Percentiles rank a stretch among this genome's conserved stretches.
phyloP scores from a whole-genome alignment of 1,284 basidiomycete genomes.

The Ganoderma sp. region DNA sequence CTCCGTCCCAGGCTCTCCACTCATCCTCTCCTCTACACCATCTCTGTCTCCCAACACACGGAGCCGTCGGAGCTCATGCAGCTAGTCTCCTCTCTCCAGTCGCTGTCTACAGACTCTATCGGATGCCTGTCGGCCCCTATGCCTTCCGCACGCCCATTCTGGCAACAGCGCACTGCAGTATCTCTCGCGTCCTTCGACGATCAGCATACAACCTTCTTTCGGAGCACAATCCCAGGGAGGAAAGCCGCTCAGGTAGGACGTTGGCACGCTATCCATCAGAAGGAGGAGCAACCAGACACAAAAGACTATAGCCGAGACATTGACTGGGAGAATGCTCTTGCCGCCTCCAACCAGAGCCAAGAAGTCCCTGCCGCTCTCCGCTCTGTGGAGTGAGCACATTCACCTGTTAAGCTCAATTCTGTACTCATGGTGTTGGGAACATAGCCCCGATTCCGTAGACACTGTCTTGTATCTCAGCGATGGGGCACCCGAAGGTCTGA shows the following conservation, averaged over 20 bases:
- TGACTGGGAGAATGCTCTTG: constrained; percentile 63
- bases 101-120: constrained; percentile 48
- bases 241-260: constrained; percentile 67
- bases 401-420: background rate
- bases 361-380: constrained; percentile 48
- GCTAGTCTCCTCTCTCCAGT: constrained; percentile 51
- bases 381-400: constrained; percentile 43
- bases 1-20: constrained; percentile 43
- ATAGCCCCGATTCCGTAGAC: constrained; percentile 48
- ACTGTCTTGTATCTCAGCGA: constrained; percentile 70
- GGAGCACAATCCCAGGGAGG: constrained; percentile 64
- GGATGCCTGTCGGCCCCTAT: constrained; percentile 66
- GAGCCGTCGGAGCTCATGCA: constrained; percentile 48
- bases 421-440: background rate
- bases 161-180: constrained; percentile 48
- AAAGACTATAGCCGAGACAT: constrained; percentile 29
- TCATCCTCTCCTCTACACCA: constrained; percentile 50
- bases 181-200: constrained; percentile 58
- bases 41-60: constrained; percentile 44
- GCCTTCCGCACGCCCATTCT: constrained; percentile 30
- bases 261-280: constrained; percentile 58
- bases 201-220: constrained; percentile 50
- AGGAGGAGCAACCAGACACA: constrained; percentile 26
- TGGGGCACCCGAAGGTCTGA: constrained; percentile 64
- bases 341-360: constrained; percentile 36